These are phyloP conservation scores for Hydnomerulius pinastri DNA, from an alignment of 768 basidiomycete genomes.

Conservation along the genomic window DNA sequence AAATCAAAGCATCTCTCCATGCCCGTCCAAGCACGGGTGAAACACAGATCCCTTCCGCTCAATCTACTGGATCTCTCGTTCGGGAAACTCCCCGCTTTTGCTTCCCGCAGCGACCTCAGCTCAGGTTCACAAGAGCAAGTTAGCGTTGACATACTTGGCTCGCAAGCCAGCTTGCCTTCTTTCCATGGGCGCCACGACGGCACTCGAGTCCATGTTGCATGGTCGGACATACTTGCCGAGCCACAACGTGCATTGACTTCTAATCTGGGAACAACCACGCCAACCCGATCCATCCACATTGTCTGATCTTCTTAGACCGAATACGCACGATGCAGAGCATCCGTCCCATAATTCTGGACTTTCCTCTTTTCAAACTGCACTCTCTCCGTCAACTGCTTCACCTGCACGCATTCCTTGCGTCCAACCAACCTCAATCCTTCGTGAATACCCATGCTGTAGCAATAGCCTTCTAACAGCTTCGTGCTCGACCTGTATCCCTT, in stretches of 20 bases:
- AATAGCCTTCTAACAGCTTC: no score
- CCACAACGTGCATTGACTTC: constrained; percentile 1
- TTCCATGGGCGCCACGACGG: no score
- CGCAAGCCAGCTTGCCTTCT: not conserved
- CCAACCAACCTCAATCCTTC: no score
- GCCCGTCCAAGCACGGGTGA: not conserved
- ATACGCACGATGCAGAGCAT: no score
- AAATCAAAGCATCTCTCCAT: not conserved
- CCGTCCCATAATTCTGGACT: no score
- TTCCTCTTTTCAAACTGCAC: no score
- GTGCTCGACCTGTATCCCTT: no score
- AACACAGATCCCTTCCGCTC: not conserved
- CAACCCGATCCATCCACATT: not conserved
- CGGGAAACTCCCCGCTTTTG: not conserved
- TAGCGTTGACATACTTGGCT: not conserved
- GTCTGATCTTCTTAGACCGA: no score
- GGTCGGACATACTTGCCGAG: not conserved
- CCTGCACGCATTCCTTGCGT: no score
- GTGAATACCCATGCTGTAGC: no score
- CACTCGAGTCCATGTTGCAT: not conserved
- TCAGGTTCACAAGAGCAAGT: not conserved
- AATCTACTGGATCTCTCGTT: not conserved
- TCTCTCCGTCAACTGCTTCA: no score
- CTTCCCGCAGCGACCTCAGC: not conserved
- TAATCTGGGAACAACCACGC: not conserved